Evolutionary conservation across 2,329 filamentous ascomycete species (phyloP).

Genomic region (Rutstroemia sp.): DNA sequence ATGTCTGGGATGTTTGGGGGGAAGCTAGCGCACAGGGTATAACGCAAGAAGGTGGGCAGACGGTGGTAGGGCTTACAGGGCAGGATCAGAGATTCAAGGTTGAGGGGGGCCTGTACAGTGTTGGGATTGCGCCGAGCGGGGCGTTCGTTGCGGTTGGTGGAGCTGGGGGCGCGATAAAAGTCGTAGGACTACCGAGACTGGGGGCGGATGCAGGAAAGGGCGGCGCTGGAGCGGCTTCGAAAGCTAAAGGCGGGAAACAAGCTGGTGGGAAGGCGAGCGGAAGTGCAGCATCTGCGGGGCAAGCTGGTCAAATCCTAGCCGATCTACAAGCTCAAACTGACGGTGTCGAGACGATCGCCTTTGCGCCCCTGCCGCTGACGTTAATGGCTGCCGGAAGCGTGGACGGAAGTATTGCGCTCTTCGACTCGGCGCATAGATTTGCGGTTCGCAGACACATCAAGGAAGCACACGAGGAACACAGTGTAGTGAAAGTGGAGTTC

Average conservation of each 20-base stretch:
- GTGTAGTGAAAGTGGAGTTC: conserved; percentile 91
- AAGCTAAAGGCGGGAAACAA: conserved; percentile 24
- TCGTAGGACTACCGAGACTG: conserved; percentile 71
- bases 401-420: conserved; percentile 74
- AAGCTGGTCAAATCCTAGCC: conserved; percentile 70
- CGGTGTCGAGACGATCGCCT: conserved; percentile 70
- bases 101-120: conserved; percentile 83
- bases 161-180: conserved; percentile 75
- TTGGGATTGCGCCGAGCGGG: conserved; percentile 74
- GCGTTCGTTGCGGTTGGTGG: conserved; percentile 80
- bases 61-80: conserved; percentile 69
- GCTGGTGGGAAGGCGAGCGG: conserved; percentile 34
- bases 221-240: conserved; percentile 19
- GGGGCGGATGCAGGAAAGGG: conserved; percentile 23
- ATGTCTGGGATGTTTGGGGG: conserved; percentile 66
- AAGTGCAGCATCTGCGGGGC: conserved; percentile 36
- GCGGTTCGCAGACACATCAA: conserved; percentile 76
- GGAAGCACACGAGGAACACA: conserved; percentile 78
- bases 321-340: conserved; percentile 72
- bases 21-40: conserved; percentile 42
- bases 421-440: conserved; percentile 80
- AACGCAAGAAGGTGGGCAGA: conserved; percentile 46
- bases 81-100: conserved; percentile 86
- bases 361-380: conserved; percentile 46
- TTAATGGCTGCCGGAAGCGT: conserved; percentile 60